Evolutionary conservation across 805 yeast genomes (phyloP), one percentile per base, ranked within the genome.

Genomic region (Hanseniaspora pseudoguilliermondii): DNA sequence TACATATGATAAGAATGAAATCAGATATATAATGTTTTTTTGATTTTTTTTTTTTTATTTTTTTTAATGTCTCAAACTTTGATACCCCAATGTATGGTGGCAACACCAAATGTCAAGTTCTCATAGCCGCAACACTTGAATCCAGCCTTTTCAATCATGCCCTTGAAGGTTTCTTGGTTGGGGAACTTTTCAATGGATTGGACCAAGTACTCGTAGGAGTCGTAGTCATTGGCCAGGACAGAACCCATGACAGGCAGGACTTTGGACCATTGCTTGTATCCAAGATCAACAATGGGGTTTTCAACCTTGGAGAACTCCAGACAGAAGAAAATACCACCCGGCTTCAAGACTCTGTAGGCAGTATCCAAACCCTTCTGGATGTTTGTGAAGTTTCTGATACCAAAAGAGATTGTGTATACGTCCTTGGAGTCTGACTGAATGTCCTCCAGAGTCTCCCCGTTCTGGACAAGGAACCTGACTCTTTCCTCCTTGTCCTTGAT

Each of bases 291-390:
- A 10, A 82, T 65, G 32, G 84, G 82, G 68, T 88, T 86, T 50
- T 84, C 83, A 57, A 93, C 96, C 67, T 90, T 93, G 55, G 95
- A 84, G 66, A 93, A 93, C 69, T 93, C 98, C 58, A 93, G 75
- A 70, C 97, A 90, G 40, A 96, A 96, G 68, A 93, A 93, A 48
- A 93, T 86, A 64, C 98, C 98, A 64, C 98, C 98, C 13, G 97
- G 97, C 70, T 84, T 87, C 67, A 93, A 79, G 34, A 91, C 95
- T 63, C 98, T 79, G 73, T 91, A 85, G 36, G 98, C 98, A n/a
- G 97, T 84, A 63, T 86, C 77, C 64, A 93, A 76, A 32, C 97
- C 98, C 5, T 88, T 89, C 70, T 90, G 96, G 63, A 93, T 83
- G 68, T 93, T 77, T 57, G 98, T 93, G 71, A 95, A 93, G 71